Percentiles rank a stretch among this genome's conserved stretches.
These are phyloP conservation scores for Clitopilus passeckerianus DNA, from an alignment of 768 basidiomycete species.

Conservation along the genomic window DNA sequence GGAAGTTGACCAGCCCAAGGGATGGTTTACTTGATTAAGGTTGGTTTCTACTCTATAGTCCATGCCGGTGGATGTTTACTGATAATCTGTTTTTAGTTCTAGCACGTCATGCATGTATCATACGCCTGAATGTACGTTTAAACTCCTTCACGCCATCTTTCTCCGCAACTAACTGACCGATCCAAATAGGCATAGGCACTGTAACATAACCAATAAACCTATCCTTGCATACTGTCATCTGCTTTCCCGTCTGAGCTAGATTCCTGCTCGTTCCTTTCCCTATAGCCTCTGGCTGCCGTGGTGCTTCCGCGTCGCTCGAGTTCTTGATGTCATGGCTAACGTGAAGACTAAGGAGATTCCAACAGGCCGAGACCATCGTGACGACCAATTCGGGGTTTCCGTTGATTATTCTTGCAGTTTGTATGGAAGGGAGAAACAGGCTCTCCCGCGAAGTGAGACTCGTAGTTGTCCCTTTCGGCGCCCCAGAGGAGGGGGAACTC, in stretches of 20 bases:
- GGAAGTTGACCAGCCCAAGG: constrained; percentile 41
- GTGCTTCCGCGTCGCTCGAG: background rate
- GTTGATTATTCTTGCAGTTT: background rate
- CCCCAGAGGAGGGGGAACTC: background rate
- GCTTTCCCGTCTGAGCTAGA: background rate
- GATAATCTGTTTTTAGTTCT: background rate
- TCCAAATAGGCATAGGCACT: background rate
- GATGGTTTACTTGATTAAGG: constrained; percentile 45
- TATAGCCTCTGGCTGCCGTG: background rate
- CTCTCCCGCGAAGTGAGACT: background rate
- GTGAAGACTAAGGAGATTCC: background rate
- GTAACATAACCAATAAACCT: background rate
- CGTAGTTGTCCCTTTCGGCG: background rate
- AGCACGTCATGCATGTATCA: background rate
- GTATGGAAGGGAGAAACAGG: background rate
- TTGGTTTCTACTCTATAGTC: background rate
- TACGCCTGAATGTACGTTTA: background rate
- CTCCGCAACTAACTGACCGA: background rate
- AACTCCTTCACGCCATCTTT: background rate
- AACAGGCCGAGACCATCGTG: background rate
- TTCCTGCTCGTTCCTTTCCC: background rate
- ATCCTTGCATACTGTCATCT: background rate
- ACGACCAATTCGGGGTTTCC: background rate
- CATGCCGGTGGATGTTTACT: background rate
- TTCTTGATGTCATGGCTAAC: background rate